phyloP scores from a whole-genome alignment of 2,329 filamentous ascomycete genomes.

The Colletotrichum siamense region DNA sequence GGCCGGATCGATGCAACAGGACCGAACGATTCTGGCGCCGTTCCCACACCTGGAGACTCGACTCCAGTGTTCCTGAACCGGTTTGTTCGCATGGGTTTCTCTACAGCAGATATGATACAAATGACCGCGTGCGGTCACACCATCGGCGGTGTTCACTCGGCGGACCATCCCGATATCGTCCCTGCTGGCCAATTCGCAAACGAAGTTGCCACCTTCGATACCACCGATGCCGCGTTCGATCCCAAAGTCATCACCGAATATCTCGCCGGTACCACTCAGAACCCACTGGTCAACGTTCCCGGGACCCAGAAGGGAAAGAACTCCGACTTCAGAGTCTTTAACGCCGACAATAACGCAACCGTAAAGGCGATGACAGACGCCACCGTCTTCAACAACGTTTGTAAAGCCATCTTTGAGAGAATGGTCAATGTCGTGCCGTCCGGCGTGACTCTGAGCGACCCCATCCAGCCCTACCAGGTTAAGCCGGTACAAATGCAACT shows the following conservation, averaged over 20 bases:
- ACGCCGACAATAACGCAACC: slow-evolving; percentile 60
- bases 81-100: slow-evolving; percentile 65
- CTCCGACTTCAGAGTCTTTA: slow-evolving; percentile 63
- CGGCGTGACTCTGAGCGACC: slow-evolving; percentile 54
- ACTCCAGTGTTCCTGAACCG: slow-evolving; percentile 56
- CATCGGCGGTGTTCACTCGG: slow-evolving; percentile 62
- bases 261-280: slow-evolving; percentile 55
- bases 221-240: slow-evolving; percentile 55
- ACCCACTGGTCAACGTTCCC: slow-evolving; percentile 60
- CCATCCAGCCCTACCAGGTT: slow-evolving; percentile 61
- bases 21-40: slow-evolving; percentile 48
- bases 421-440: slow-evolving; percentile 67
- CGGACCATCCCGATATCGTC: slow-evolving; percentile 59
- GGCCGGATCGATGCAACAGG: slow-evolving; percentile 60
- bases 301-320: slow-evolving; percentile 49
- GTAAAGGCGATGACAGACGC: slow-evolving; percentile 52
- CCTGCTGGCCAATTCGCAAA: slow-evolving; percentile 46
- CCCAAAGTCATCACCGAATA: slow-evolving; percentile 64
- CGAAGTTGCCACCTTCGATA: slow-evolving; percentile 52
- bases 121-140: slow-evolving; percentile 67
- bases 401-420: slow-evolving; percentile 58
- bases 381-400: slow-evolving; percentile 50
- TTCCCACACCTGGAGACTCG: slow-evolving; percentile 64
- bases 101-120: slow-evolving; percentile 62
- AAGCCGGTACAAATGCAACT: slow-evolving; percentile 66